Evolutionary conservation across 768 basidiomycete genomes (phyloP).

Genomic region (Pholiota microspora): DNA sequence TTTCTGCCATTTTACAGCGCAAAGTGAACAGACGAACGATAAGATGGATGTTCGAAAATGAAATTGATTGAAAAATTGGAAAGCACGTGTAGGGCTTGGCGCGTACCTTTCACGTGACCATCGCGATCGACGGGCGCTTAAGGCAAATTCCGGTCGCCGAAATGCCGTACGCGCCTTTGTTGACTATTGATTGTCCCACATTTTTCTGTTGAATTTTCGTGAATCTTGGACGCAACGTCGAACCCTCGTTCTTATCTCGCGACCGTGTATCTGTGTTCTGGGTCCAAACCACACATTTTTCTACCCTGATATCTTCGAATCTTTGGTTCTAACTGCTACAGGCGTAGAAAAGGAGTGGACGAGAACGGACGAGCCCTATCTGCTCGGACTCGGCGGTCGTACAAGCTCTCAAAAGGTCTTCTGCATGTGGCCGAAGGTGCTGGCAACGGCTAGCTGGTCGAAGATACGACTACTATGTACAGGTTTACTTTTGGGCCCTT

Average conservation of each 20-base stretch:
- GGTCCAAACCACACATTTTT: background rate
- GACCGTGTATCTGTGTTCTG: too few relatives aligned
- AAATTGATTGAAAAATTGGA: slow-evolving; percentile 4
- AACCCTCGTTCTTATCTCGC: background rate
- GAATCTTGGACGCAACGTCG: background rate
- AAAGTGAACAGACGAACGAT: background rate
- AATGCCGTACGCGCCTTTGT: background rate
- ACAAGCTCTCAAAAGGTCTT: background rate
- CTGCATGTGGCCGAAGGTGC: background rate
- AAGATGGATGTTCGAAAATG: background rate
- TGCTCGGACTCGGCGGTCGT: background rate
- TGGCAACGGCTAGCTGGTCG: background rate
- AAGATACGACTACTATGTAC: background rate
- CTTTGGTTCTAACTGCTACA: background rate
- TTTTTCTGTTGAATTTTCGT: background rate
- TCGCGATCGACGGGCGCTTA: too few relatives aligned
- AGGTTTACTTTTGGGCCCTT: background rate
- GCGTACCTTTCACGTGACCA: background rate
- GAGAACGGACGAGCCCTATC: background rate
- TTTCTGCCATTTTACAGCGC: slow-evolving; percentile 64
- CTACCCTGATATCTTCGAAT: background rate
- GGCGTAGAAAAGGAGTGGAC: background rate
- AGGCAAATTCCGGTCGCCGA: background rate
- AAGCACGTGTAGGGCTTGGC: slow-evolving; percentile 7
- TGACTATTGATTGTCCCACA: background rate